Base-by-base conservation (phyloP, 768 basidiomycete genomes). In the Xerocomus potaroensis region DNA sequence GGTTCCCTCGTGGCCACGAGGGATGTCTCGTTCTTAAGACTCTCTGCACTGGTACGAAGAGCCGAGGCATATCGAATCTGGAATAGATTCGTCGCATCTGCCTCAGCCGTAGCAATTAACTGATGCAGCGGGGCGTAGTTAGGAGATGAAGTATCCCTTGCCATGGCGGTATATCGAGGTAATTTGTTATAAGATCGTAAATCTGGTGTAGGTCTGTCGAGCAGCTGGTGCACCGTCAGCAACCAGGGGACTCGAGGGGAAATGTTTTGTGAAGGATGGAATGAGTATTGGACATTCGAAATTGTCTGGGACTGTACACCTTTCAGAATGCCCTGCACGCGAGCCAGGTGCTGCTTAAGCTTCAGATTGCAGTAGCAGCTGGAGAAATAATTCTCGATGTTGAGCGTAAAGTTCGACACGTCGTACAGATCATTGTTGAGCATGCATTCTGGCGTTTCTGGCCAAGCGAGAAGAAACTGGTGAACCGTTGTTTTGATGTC, bases 301-400 rank as follows among this genome's bases (percentile, higher is more conserved):
- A 27, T 18, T 1, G n/a, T 14, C 18, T 16, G 31, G 11, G 48
- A 35, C 21, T 3, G 26, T 14, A 34, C 32, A 8, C 30, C 26
- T 30, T 43, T 29, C 16, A 58, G 38, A 12, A 59, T 24, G 4
- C 32, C 27, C 35, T 57, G 53, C 14, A 59, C 50, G 10, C 38
- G 42, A 27, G 36, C n/a, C 3, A 57, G 27, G 34, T 59, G 49
- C 26, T 38, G 29, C 45, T 36, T 35, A 5, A 59, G 47, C 15
- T 34, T 24, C 29, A 38, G 9, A 29, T 57, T 57, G 27, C 38
- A 47, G 43, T 49, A 58, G 22, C 58, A 54, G 36, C 56, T 54
- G 3, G 34, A 27, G 32, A 57, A 60, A 14, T 46, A 10, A 11
- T 12, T 8, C 5, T 40, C 32, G 24, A 55, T 22, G 12, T 37